Percentiles rank a stretch among this genome's conserved stretches.
phyloP scores from a whole-genome alignment of 169 alveolate genomes.

The Babesia ovata region DNA sequence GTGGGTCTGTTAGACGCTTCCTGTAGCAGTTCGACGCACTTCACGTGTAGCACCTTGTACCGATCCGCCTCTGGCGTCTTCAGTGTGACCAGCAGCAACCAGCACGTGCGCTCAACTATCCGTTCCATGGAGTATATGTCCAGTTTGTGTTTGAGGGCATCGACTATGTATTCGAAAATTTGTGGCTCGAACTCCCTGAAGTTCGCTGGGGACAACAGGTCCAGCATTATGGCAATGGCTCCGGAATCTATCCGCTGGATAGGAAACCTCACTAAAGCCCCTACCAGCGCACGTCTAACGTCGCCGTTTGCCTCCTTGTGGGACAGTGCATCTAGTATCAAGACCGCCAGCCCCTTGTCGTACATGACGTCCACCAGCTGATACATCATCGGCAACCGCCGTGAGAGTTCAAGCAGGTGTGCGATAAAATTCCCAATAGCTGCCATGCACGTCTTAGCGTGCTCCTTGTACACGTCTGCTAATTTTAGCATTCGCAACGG shows the following conservation, averaged over 20 bases:
- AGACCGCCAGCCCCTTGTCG: slow-evolving; percentile 42
- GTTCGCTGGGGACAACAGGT: slow-evolving; percentile 11
- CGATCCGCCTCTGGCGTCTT: slow-evolving; percentile 12
- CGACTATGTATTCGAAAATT: slow-evolving; percentile 32
- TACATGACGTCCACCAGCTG: slow-evolving; percentile 39
- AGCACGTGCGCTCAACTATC: slow-evolving; percentile 27
- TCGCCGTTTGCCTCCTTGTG: slow-evolving; percentile 2
- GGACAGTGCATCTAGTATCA: slow-evolving; percentile 23
- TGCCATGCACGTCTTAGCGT: slow-evolving; percentile 9
- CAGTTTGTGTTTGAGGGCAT: slow-evolving; percentile 26
- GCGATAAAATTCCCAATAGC: slow-evolving; percentile 6
- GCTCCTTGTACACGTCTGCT: slow-evolving; percentile 1
- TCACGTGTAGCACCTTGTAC: slow-evolving; percentile 29
- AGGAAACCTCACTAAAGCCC: slow-evolving; percentile 34
- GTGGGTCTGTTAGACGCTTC: slow-evolving; percentile 16
- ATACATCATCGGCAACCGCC: background rate
- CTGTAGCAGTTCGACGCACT: slow-evolving; percentile 28
- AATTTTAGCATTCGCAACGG: slow-evolving; percentile 18
- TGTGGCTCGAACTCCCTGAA: slow-evolving; percentile 32
- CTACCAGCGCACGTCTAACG: slow-evolving; percentile 26
- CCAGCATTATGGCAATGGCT: slow-evolving; percentile 32
- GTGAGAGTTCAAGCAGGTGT: background rate
- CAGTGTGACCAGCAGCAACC: slow-evolving; percentile 34
- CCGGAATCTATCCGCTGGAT: slow-evolving; percentile 38
- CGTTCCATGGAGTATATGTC: slow-evolving; percentile 33